Conservation (phyloP, 495 filamentous ascomycete genomes). For the Beverwykella pulmonaria region DNA sequence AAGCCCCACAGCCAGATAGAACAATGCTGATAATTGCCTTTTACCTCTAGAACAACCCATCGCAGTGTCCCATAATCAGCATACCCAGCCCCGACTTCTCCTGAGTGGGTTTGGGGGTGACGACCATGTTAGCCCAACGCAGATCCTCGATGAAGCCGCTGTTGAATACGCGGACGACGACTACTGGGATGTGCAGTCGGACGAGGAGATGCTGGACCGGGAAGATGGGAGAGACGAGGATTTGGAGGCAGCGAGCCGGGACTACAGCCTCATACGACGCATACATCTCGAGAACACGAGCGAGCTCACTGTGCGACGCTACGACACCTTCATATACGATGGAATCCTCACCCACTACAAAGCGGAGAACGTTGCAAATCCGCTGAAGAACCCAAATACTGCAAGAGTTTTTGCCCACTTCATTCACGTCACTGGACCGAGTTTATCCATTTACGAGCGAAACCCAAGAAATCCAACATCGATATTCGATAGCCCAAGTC, state of each 20-base stretch:
- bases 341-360: constrained; percentile 79
- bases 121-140: constrained; percentile 42
- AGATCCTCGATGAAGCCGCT: constrained; percentile 44
- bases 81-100: constrained; percentile 10
- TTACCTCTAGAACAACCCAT: constrained; percentile 32
- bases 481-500: constrained; percentile 67
- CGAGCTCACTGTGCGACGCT: constrained; percentile 58
- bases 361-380: constrained; percentile 73
- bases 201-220: constrained; percentile 61
- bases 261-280: constrained; percentile 52
- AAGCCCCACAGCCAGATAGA: constrained; percentile 9
- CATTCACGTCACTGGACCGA: constrained; percentile 83
- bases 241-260: constrained; percentile 36
- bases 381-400: constrained; percentile 78
- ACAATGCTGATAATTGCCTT: constrained; percentile 32
- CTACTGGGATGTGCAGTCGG: constrained; percentile 65
- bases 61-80: constrained; percentile 14
- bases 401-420: constrained; percentile 92
- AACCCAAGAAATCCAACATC: constrained; percentile 76
- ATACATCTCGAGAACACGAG: constrained; percentile 54
- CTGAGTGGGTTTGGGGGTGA: constrained; percentile 27
- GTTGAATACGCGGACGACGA: constrained; percentile 60
- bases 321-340: constrained; percentile 67
- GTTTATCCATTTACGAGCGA: constrained; percentile 84
- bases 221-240: constrained; percentile 53